phyloP scores from a whole-genome alignment of 1,284 basidiomycete species.

The Sparassis latifolia region DNA sequence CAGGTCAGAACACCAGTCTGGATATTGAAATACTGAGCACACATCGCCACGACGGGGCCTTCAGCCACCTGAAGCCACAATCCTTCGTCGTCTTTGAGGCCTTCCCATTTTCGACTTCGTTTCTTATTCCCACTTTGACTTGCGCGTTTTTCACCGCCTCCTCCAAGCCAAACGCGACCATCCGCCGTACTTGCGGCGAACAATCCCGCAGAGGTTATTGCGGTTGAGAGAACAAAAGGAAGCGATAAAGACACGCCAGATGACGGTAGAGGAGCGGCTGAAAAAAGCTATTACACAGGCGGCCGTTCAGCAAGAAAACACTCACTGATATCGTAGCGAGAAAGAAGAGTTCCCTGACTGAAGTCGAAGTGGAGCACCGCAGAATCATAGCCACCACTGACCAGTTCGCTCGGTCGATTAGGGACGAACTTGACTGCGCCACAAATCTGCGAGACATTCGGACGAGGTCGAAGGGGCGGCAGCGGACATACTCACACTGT shows the following conservation, averaged over 20 bases:
- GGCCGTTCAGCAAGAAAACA: not conserved
- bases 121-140: constrained; percentile 37
- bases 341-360: constrained; percentile 47
- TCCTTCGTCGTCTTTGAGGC: constrained; percentile 45
- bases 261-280: constrained; percentile 35
- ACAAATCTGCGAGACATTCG: constrained; percentile 45
- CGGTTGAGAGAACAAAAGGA: constrained; percentile 60
- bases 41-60: constrained; percentile 68
- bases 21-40: constrained; percentile 17
- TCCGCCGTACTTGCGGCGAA: constrained; percentile 71
- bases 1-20: not conserved
- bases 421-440: constrained; percentile 64
- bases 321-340: constrained; percentile 54
- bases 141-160: constrained; percentile 52
- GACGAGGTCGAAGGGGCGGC: not conserved
- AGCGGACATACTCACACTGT: constrained; percentile 39
- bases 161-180: constrained; percentile 63
- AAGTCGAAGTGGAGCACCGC: constrained; percentile 64
- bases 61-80: constrained; percentile 48
- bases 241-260: constrained; percentile 57
- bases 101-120: constrained; percentile 64
- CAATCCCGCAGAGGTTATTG: constrained; percentile 49
- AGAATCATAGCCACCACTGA: constrained; percentile 74
- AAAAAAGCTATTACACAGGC: not conserved
- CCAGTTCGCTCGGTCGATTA: constrained; percentile 57